Conservation (phyloP, 805 yeast genomes). For the Yamadazyma ubonensis region DNA sequence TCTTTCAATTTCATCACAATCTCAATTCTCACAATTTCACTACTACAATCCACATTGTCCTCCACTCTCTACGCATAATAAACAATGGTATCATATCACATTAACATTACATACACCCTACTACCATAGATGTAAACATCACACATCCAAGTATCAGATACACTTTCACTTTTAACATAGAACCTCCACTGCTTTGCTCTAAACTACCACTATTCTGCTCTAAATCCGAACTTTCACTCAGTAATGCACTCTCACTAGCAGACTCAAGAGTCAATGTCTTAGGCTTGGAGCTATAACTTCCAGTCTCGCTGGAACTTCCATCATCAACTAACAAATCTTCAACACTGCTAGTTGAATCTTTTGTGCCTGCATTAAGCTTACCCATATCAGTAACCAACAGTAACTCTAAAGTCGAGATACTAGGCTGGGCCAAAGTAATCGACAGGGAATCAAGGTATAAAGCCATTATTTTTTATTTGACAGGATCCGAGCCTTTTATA, state of each 20-base stretch:
- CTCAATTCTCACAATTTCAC: too few species aligned
- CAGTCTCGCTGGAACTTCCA: conserved; percentile 1
- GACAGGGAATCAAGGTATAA: conserved; percentile 5
- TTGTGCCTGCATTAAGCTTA: background rate
- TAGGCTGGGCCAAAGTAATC: conserved; percentile 4
- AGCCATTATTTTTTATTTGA: too few species aligned
- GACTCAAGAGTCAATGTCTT: conserved; percentile 13
- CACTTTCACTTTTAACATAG: conserved; percentile 1
- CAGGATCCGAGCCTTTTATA: too few species aligned
- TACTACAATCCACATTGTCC: too few species aligned
- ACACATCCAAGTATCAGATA: conserved; percentile 4
- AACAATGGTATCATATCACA: too few species aligned
- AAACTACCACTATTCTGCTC: background rate
- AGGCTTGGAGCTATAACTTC: conserved; percentile 10
- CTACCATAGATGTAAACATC: conserved; percentile 3
- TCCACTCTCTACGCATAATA: too few species aligned
- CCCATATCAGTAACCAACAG: conserved; percentile 7
- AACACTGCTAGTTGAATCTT: background rate
- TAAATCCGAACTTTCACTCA: background rate
- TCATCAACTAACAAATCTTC: conserved; percentile 8
- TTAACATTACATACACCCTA: conserved; percentile 14
- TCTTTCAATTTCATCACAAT: too few species aligned
- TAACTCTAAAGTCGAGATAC: conserved; percentile 6
- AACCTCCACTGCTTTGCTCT: background rate
- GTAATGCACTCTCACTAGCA: conserved; percentile 16